phyloP scores from a whole-genome alignment of 495 filamentous ascomycete species.

The Ascobolus immersus region DNA sequence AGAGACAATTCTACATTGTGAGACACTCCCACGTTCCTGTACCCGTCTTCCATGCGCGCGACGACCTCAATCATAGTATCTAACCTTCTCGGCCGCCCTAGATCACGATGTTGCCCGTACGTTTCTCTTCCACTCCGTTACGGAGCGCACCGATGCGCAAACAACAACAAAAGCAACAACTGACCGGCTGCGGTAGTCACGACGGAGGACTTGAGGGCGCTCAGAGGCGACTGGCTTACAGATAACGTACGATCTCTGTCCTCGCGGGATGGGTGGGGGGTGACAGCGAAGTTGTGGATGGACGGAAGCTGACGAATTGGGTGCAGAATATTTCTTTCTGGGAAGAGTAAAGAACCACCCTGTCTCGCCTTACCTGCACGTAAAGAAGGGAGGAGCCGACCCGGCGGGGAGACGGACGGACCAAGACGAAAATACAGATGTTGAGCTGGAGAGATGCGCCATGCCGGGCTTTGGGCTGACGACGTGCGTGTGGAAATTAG shows the following conservation, averaged over 20 bases:
- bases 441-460: no score
- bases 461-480: background rate
- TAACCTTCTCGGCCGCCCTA: no score
- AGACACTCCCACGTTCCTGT: no score
- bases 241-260: conserved; percentile 47
- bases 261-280: background rate
- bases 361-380: background rate
- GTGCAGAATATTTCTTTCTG: conserved; percentile 72
- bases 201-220: conserved; percentile 57
- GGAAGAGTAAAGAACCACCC: conserved; percentile 18
- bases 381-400: conserved; percentile 1
- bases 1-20: no score
- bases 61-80: no score
- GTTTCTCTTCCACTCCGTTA: conserved; percentile 15
- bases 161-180: conserved; percentile 7
- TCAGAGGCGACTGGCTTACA: conserved; percentile 92
- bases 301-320: conserved; percentile 7
- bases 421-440: no score
- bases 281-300: conserved; percentile 6
- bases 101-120: conserved; percentile 47
- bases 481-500: conserved; percentile 22
- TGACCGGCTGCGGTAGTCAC: conserved; percentile 33
- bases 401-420: no score
- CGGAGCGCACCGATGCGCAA: conserved; percentile 1
- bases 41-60: no score